Percentiles rank a stretch among this genome's conserved stretches.
These are phyloP conservation scores for Euclidium syriacum DNA, from an alignment of 345 rosid species.

Conservation along the genomic window DNA sequence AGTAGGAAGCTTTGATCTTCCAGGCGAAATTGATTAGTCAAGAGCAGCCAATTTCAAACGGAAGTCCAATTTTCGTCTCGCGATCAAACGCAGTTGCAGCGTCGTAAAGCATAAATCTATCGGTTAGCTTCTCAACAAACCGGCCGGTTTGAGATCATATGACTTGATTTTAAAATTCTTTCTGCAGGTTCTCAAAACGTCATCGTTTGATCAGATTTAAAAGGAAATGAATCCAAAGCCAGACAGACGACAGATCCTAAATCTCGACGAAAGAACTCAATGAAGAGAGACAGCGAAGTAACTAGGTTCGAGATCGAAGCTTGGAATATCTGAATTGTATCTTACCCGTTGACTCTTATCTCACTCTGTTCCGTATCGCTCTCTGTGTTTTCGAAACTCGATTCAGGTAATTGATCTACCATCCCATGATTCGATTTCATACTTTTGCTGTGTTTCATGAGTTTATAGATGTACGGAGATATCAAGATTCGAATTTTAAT, in stretches of 20 bases:
- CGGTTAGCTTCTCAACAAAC: background rate
- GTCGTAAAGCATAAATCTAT: background rate
- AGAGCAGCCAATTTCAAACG: constrained; percentile 3
- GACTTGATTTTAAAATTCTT: background rate
- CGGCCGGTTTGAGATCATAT: background rate
- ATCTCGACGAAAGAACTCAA: constrained; percentile 5
- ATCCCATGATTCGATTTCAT: background rate
- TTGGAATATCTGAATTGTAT: background rate
- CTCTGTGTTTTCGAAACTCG: background rate
- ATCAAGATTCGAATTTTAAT: background rate
- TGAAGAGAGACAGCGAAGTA: constrained; percentile 4
- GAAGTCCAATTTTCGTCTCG: background rate
- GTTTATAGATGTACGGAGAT: background rate
- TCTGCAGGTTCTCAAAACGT: background rate
- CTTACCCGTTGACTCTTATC: constrained; percentile 6
- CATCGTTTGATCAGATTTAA: background rate
- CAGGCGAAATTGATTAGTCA: background rate
- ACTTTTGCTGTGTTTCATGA: background rate
- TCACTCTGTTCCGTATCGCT: background rate
- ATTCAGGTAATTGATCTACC: background rate
- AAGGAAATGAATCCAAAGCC: background rate
- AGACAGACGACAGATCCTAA: constrained; percentile 20
- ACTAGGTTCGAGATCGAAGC: constrained; percentile 14
- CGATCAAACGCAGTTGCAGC: constrained; percentile 5
- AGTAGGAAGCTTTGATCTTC: background rate